A percentile compares a stretch with the other conserved stretches of the same genome.
phyloP scores from a whole-genome alignment of 495 filamentous ascomycete species.

The Penicillium tannophilum region DNA sequence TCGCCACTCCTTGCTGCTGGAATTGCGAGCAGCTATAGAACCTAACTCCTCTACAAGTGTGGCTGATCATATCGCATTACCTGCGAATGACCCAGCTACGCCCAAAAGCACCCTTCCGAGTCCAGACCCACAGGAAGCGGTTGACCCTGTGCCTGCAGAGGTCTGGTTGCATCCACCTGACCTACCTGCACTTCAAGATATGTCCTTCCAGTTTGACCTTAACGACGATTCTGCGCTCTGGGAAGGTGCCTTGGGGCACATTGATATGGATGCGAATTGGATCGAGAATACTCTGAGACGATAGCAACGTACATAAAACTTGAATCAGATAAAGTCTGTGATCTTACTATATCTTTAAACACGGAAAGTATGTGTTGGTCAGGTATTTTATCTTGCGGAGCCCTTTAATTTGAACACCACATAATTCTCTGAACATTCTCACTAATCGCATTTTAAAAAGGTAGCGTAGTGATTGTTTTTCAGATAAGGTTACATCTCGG shows the following conservation, averaged over 20 bases:
- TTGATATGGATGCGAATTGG: constrained; percentile 46
- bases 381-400: too few relatives aligned
- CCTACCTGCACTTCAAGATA: constrained; percentile 33
- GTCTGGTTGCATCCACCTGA: constrained; percentile 28
- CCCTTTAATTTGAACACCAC: too few relatives aligned
- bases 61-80: constrained; percentile 16
- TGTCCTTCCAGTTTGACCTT: constrained; percentile 39
- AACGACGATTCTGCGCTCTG: constrained; percentile 42
- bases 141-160: constrained; percentile 5
- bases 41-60: constrained; percentile 22
- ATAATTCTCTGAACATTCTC: too few relatives aligned
- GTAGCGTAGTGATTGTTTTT: too few relatives aligned
- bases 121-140: not conserved
- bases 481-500: too few relatives aligned
- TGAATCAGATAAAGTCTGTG: too few relatives aligned
- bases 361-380: too few relatives aligned
- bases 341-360: too few relatives aligned
- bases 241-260: constrained; percentile 36
- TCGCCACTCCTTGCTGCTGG: constrained; percentile 43
- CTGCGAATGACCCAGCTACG: constrained; percentile 1
- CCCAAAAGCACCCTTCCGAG: not conserved
- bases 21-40: constrained; percentile 34
- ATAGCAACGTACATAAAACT: constrained; percentile 8
- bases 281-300: constrained; percentile 39
- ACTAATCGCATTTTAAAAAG: too few relatives aligned